Evolutionary conservation across 2,329 filamentous ascomycete genomes (phyloP).

Genomic region (Davidsoniella virescens): DNA sequence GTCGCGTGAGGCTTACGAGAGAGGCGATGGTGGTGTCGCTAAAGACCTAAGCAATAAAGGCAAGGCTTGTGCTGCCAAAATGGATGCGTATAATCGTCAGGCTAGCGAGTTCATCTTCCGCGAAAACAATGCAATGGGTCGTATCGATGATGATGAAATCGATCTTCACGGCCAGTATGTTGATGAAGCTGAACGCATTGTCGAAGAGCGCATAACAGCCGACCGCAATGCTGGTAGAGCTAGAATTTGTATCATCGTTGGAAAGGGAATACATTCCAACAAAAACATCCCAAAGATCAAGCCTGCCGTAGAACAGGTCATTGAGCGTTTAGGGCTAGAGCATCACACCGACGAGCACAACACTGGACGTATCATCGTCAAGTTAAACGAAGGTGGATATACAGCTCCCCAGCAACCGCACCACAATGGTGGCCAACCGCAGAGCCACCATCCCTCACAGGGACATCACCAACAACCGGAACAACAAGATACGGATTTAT

Average conservation of each 20-base stretch:
- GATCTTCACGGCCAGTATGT: slow-evolving; percentile 92
- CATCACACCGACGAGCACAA: slow-evolving; percentile 71
- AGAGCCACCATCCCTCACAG: not conserved
- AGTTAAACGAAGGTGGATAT: slow-evolving; percentile 58
- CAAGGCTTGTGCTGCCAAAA: slow-evolving; percentile 66
- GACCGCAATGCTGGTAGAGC: slow-evolving; percentile 57
- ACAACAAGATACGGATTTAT: slow-evolving; percentile 28
- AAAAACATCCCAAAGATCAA: slow-evolving; percentile 86
- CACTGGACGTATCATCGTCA: slow-evolving; percentile 73
- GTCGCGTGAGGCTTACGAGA: slow-evolving; percentile 66
- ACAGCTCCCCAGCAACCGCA: slow-evolving; percentile 27
- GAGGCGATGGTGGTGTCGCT: slow-evolving; percentile 68
- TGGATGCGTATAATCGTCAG: slow-evolving; percentile 80
- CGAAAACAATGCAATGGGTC: slow-evolving; percentile 70
- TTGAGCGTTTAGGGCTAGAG: slow-evolving; percentile 64
- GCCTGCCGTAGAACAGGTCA: slow-evolving; percentile 80
- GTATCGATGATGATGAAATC: slow-evolving; percentile 66
- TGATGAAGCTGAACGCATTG: slow-evolving; percentile 74
- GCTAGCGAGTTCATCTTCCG: slow-evolving; percentile 91
- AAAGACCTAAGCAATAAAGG: slow-evolving; percentile 73
- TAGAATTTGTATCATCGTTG: slow-evolving; percentile 88
- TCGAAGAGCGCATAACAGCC: slow-evolving; percentile 70
- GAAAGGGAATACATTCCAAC: slow-evolving; percentile 77
- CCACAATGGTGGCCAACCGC: slow-evolving; percentile 17
- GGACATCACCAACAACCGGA: slow-evolving; percentile 17